Percentiles rank a stretch among this genome's conserved stretches.
phyloP scores from a whole-genome alignment of 1,139 yeast species.

The Lodderomyces margitis region DNA sequence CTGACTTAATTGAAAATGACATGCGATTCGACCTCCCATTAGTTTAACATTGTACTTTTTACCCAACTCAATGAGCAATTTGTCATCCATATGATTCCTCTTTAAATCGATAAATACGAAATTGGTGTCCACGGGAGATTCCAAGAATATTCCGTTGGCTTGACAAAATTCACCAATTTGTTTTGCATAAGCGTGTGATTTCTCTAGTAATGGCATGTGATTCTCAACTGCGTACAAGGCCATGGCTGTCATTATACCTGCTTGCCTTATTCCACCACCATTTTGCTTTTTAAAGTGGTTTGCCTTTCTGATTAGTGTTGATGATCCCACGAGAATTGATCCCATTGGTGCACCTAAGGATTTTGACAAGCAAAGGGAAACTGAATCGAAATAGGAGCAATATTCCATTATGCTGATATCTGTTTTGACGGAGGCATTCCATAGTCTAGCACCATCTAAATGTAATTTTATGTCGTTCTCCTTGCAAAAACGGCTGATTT shows the following conservation, averaged over 20 bases:
- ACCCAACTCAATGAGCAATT: constrained; percentile 54
- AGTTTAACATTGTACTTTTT: constrained; percentile 61
- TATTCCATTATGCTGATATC: constrained; percentile 69
- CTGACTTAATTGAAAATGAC: constrained; percentile 76
- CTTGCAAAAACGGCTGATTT: constrained; percentile 71
- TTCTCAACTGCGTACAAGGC: constrained; percentile 77
- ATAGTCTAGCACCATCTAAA: constrained; percentile 93
- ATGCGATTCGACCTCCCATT: constrained; percentile 75
- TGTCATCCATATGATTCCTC: constrained; percentile 59
- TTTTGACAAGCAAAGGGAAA: constrained; percentile 85
- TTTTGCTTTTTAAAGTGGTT: constrained; percentile 88
- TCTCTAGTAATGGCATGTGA: constrained; percentile 58
- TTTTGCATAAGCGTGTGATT: constrained; percentile 68
- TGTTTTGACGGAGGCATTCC: constrained; percentile 84
- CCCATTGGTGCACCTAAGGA: constrained; percentile 96
- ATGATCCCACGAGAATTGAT: constrained; percentile 74
- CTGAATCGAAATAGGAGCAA: constrained; percentile 80
- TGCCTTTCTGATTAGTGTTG: constrained; percentile 63
- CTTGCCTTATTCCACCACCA: constrained; percentile 94
- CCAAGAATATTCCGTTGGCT: constrained; percentile 48
- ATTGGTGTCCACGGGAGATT: constrained; percentile 81
- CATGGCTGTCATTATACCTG: constrained; percentile 81
- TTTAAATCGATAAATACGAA: constrained; percentile 76
- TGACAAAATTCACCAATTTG: constrained; percentile 63
- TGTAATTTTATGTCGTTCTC: constrained; percentile 66